Evolutionary conservation across 306 rosid genomes (phyloP), one percentile per base, ranked within the genome.

Genomic region (Mucuna pruriens): DNA sequence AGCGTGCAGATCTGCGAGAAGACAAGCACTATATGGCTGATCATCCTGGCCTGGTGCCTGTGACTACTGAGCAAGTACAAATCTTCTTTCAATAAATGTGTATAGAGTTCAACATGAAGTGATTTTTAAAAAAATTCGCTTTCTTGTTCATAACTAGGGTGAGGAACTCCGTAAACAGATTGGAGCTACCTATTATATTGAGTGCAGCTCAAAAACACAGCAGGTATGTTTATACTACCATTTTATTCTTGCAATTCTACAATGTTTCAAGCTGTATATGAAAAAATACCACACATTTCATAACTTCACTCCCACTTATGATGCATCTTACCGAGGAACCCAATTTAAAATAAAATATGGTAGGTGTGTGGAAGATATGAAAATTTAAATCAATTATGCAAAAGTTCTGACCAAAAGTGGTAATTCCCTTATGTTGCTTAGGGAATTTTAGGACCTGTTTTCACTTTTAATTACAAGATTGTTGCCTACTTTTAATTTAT

Each of bases 161-260:
- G 98, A 95, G 87, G 98, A 95, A 87, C 97, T 95, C 38, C 91
- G 95, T 26, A 95, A 90, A 76, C 94, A 92, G 84, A 91, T 92
- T 36, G 98, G 97, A 49, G 97, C 95, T 45, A 65, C 87, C 17
- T 91, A 83, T 82, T 95, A 95, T 29, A 84, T 92, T 40, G 98
- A 95, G 81, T 92, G 98, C 89, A 95, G 97, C 86, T 95, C 98
- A 74, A 95, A 95, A 87, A 92, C 97, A 75, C 98, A 95, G 92
- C 97, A 95, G 95, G 98, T 85, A 78, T 36, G 83, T 16, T 57
- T 74, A 74, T 25, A 71, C 48, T 29, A 11, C 79, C 66, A 45
- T 74, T 65, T 76, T 44, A 54, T 80, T 79, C 67, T 80, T 51
- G 10, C 20, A 60, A 71, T 65, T 71, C 17, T 65, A 17, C 9